Percentiles rank a stretch among this genome's conserved stretches.
phyloP scores from a whole-genome alignment of 495 filamentous ascomycete genomes.

The Aspergillus incahuasiensis region DNA sequence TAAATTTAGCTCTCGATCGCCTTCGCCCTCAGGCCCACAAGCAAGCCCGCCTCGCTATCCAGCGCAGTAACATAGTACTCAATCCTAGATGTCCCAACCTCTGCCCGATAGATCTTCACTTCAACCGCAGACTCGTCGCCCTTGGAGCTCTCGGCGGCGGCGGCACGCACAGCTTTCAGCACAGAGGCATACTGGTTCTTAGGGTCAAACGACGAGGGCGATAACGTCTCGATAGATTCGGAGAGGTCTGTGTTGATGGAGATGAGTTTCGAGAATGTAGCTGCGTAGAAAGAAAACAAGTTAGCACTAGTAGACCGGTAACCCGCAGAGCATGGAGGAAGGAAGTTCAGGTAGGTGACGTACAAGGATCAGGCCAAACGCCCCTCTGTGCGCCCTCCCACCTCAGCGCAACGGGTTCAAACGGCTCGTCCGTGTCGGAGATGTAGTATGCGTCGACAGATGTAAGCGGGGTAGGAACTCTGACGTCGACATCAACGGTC shows the following conservation, averaged over 20 bases:
- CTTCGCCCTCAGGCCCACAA: conserved; percentile 73
- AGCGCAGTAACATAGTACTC: conserved; percentile 75
- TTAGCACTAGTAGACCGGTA: neutral
- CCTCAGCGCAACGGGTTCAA: conserved; percentile 64
- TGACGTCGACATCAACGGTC: conserved; percentile 41
- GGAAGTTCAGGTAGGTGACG: conserved; percentile 20
- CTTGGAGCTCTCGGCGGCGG: conserved; percentile 21
- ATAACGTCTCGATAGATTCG: conserved; percentile 30
- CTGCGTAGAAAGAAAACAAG: conserved; percentile 14
- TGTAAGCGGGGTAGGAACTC: conserved; percentile 54
- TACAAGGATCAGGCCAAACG: conserved; percentile 59
- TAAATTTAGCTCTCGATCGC: conserved; percentile 63
- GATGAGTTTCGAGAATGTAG: conserved; percentile 37
- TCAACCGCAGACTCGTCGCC: conserved; percentile 50
- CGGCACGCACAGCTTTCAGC: conserved; percentile 31
- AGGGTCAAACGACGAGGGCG: conserved; percentile 38
- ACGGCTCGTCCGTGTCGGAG: conserved; percentile 81
- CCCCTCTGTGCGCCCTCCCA: conserved; percentile 52
- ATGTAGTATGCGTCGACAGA: conserved; percentile 61
- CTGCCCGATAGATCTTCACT: conserved; percentile 68
- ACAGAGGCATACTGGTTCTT: conserved; percentile 31
- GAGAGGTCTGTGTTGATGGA: conserved; percentile 30
- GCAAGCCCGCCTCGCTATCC: conserved; percentile 45
- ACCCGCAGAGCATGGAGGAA: conserved; percentile 7
- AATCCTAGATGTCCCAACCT: conserved; percentile 52